Percentiles rank a stretch among this genome's conserved stretches.
phyloP scores from a whole-genome alignment of 2,329 filamentous ascomycete genomes.

The Fusarium illudens region DNA sequence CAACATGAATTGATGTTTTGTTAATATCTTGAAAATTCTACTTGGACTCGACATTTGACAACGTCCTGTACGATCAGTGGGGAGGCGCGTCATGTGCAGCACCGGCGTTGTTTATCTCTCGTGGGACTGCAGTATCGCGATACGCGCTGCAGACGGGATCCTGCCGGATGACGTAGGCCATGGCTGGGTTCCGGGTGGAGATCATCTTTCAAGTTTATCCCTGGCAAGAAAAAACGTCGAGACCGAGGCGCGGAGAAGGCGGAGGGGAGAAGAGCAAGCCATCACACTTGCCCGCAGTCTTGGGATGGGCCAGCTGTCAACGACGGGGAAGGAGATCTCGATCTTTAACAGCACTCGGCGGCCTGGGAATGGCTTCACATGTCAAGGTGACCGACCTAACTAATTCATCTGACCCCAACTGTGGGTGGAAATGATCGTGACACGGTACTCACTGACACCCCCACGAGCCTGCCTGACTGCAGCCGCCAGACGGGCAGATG shows the following conservation, averaged over 20 bases:
- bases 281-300: not conserved
- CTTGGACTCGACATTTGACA: not conserved
- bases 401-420: not conserved
- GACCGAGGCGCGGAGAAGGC: not conserved
- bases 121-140: slow-evolving; percentile 27
- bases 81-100: slow-evolving; percentile 23
- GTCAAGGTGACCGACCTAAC: not conserved
- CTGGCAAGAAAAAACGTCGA: not conserved
- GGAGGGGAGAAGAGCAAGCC: not conserved
- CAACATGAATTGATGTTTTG: not conserved
- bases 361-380: slow-evolving; percentile 24
- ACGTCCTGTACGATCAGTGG: not conserved
- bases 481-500: not conserved
- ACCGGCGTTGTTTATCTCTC: slow-evolving; percentile 4
- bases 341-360: slow-evolving; percentile 17
- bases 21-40: not conserved
- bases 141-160: slow-evolving; percentile 23
- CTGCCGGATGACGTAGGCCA: slow-evolving; percentile 41
- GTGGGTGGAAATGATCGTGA: not conserved
- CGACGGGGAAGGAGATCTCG: slow-evolving; percentile 18
- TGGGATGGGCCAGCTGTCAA: not conserved
- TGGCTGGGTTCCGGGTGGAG: slow-evolving; percentile 15
- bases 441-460: no score
- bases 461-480: slow-evolving; percentile 2
- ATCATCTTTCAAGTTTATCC: not conserved